These are phyloP conservation scores for Apiospora arundinis DNA, from an alignment of 2,329 filamentous ascomycete species.

Conservation along the genomic window DNA sequence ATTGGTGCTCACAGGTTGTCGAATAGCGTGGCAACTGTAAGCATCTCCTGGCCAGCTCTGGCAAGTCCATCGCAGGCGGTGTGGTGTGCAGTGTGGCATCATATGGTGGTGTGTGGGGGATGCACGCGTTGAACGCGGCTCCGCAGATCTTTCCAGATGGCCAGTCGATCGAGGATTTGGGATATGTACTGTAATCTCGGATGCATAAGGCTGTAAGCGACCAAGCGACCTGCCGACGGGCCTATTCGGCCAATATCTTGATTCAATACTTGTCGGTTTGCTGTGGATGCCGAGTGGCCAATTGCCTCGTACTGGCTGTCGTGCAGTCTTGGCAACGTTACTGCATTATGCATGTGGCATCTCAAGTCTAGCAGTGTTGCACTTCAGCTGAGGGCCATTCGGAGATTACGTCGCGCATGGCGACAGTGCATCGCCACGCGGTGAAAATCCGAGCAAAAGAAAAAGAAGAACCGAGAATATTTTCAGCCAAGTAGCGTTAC, in stretches of 20 bases:
- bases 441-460: not conserved
- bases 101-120: conserved; percentile 5
- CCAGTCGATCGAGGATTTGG: not conserved
- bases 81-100: not conserved
- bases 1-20: not conserved
- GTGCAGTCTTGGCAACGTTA: conserved; percentile 14
- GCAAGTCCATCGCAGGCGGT: not conserved
- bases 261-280: not conserved
- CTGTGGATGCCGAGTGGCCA: conserved; percentile 4
- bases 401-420: conserved; percentile 1
- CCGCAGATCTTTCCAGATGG: conserved; percentile 15
- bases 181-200: not conserved
- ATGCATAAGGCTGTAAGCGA: not conserved
- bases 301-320: not conserved
- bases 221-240: not conserved
- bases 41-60: not conserved
- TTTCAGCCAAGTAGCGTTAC: not conserved
- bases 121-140: not conserved
- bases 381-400: not conserved
- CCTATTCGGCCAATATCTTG: not conserved
- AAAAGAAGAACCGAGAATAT: not conserved
- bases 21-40: not conserved
- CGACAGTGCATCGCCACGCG: not conserved
- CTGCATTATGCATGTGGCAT: not conserved
- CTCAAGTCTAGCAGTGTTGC: not conserved